These are phyloP conservation scores for Gillenia trifoliata DNA, from an alignment of 306 rosid species.

Conservation along the genomic window DNA sequence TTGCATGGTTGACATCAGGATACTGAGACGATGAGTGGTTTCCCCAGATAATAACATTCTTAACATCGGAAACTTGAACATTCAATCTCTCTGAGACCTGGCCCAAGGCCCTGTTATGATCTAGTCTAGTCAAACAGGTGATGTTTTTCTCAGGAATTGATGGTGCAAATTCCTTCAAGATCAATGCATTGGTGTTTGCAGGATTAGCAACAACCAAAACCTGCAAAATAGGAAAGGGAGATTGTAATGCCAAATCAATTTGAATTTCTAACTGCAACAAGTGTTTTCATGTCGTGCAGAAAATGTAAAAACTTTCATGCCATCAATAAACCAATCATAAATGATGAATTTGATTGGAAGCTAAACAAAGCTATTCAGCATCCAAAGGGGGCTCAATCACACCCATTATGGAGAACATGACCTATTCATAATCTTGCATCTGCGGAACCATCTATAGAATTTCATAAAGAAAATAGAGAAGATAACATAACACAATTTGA, in stretches of 20 bases:
- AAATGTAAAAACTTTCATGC: background rate
- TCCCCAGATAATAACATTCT: conserved; percentile 95
- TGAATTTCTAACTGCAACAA: background rate
- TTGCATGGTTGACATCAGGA: conserved; percentile 96
- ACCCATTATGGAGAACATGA: background rate
- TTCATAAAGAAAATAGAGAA: background rate
- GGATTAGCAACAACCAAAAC: conserved; percentile 99
- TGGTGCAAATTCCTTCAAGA: conserved; percentile 95
- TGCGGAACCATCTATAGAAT: background rate
- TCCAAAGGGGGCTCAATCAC: background rate
- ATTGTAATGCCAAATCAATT: background rate
- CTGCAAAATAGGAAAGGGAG: conserved; percentile 40
- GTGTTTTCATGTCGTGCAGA: background rate
- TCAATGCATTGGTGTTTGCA: conserved; percentile 96
- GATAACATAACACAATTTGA: background rate
- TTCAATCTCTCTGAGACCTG: conserved; percentile 89
- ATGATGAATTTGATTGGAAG: background rate
- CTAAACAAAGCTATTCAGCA: background rate
- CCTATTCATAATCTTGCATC: background rate
- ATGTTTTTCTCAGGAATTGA: conserved; percentile 91
- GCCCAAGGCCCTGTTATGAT: conserved; percentile 96
- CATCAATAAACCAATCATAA: background rate
- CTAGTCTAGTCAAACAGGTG: conserved; percentile 83
- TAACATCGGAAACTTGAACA: conserved; percentile 81
- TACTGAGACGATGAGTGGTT: conserved; percentile 96